phyloP scores from a whole-genome alignment of 768 basidiomycete genomes.

The Hypholoma fasciculare region DNA sequence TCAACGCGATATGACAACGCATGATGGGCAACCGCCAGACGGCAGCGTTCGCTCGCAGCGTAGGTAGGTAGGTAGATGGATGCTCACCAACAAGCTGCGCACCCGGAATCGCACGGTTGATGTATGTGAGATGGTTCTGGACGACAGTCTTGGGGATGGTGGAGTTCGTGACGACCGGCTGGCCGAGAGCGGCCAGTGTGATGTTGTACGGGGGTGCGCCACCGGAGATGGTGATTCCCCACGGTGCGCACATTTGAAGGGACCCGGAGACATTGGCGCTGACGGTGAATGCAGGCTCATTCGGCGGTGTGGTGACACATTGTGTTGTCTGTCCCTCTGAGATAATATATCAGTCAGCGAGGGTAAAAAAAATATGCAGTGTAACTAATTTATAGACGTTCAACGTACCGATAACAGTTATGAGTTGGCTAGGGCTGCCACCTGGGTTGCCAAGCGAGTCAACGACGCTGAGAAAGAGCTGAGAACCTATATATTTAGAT shows the following conservation, averaged over 20 bases:
- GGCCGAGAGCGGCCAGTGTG: background rate
- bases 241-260: background rate
- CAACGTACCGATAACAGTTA: background rate
- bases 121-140: too few species aligned
- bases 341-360: too few species aligned
- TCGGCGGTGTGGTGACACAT: background rate
- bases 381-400: background rate
- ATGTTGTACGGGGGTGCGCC: background rate
- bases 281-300: background rate
- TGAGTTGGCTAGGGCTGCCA: background rate
- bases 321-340: background rate
- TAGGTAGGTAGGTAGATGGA: too few species aligned
- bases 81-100: background rate
- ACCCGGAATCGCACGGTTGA: background rate
- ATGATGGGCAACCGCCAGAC: background rate
- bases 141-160: background rate
- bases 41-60: too few species aligned
- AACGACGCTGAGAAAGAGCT: background rate
- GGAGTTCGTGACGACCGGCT: background rate
- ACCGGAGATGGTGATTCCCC: background rate
- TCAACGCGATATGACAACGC: background rate
- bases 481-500: background rate
- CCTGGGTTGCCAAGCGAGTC: background rate
- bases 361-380: background rate
- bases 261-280: background rate